Base-by-base conservation (phyloP, 208 protist genomes). In the Trypanosoma lewisi region DNA sequence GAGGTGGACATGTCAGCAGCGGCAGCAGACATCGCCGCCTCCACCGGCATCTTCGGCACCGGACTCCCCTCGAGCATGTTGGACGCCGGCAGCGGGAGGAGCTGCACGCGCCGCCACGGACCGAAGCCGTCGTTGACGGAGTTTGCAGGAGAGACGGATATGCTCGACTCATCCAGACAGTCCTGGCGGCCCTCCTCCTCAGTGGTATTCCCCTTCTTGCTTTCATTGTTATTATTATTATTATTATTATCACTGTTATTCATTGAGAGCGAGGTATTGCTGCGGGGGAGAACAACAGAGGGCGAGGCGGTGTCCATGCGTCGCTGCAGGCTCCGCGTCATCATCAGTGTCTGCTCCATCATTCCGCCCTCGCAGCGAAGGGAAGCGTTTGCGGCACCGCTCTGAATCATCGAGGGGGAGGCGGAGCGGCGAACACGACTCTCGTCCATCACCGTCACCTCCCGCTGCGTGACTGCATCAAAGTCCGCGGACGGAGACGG, bases 341-440 rank as follows among this genome's bases (percentile, higher is more conserved):
- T 5, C 57, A 63, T 49, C 6, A 51, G 7, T 21, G 57, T 63
- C 57, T 63, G 39, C 6, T 9, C 57, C 57, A 63, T 1, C 21
- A 39, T 4, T 12, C 48, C 51, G 34, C 57, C 36, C 16, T 54
- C 57, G 1, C 19, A 19, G 8, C 39, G 33, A 3, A 51, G 4
- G 25, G 57, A 44, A 25, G 19, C 41, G 34, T 39, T 31, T n/a
- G 5, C 21, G 39, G n/a, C n/a, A 30, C 57, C 57, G 17, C 39
- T 51, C 21, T n/a, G 21, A 28, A 41, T 1, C 45, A 39, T 50
- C 7, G 60, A 57, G 16, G 17, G 25, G 4, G 47, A 23, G 17
- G 60, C 60, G 25, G 30, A 49, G 12, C 39, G 21, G 28, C 39
- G 0, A 33, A 21, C 2, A 19, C 14, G 1, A 14, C 44, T 45